Evolutionary conservation across 371 early-diverging fungal species (phyloP).

Genomic region (Rhizopus sp.): DNA sequence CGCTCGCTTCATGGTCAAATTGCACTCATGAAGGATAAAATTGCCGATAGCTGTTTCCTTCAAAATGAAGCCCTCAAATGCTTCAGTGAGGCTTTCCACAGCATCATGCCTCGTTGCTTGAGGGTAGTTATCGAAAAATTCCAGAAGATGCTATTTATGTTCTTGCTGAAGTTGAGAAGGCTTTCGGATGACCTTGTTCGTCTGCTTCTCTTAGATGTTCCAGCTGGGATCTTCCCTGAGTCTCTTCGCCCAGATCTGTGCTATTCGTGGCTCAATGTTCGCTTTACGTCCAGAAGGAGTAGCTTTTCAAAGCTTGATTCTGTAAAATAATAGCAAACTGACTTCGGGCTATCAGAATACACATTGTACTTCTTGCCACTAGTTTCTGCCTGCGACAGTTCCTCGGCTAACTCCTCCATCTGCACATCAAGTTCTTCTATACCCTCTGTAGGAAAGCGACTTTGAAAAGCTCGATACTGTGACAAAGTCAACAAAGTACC

Average conservation of each 20-base stretch:
- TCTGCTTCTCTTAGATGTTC: constrained; percentile 22
- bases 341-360: constrained; percentile 6
- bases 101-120: constrained; percentile 17
- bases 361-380: constrained; percentile 11
- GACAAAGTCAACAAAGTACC: constrained; percentile 4
- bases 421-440: constrained; percentile 7
- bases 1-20: constrained; percentile 13
- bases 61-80: constrained; percentile 11
- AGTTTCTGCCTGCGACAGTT: constrained; percentile 3
- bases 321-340: constrained; percentile 9
- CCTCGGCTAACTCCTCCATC: constrained; percentile 10
- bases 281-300: constrained; percentile 9
- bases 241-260: constrained; percentile 15
- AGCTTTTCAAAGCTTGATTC: constrained; percentile 13
- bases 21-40: constrained; percentile 16
- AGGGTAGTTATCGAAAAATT: constrained; percentile 15
- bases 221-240: constrained; percentile 19
- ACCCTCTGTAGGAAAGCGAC: constrained; percentile 3
- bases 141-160: constrained; percentile 15
- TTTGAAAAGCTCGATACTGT: constrained; percentile 1
- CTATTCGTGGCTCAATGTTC: constrained; percentile 8
- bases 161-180: constrained; percentile 14
- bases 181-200: constrained; percentile 13
- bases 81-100: constrained; percentile 9
- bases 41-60: constrained; percentile 9